These are phyloP conservation scores for Cytospora piceicola DNA, from an alignment of 2,329 filamentous ascomycete genomes.

Conservation along the genomic window DNA sequence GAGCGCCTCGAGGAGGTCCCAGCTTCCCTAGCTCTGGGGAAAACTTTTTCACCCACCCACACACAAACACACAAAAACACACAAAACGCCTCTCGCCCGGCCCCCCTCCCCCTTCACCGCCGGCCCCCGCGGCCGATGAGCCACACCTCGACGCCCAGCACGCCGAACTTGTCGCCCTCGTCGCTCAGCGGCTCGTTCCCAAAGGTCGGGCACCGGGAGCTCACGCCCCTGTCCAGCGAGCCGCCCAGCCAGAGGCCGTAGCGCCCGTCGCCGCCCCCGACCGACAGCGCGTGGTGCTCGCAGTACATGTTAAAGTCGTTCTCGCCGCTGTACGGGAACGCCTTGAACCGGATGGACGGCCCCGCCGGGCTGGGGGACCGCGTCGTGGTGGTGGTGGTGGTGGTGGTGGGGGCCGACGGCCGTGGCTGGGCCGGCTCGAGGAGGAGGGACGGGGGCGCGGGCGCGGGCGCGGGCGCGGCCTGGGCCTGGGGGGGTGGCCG, in stretches of 20 bases:
- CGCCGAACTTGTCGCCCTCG: slow-evolving; percentile 87
- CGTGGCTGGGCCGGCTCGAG: not conserved
- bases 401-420: slow-evolving; percentile 3
- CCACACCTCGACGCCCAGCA: slow-evolving; percentile 92
- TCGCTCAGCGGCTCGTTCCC: slow-evolving; percentile 94
- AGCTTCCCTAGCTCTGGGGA: slow-evolving; percentile 6
- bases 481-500: not conserved
- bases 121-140: slow-evolving; percentile 65
- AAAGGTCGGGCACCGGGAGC: slow-evolving; percentile 84
- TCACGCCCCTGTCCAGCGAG: slow-evolving; percentile 80
- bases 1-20: not conserved
- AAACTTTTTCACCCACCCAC: not conserved
- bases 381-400: no score
- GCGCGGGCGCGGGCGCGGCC: not conserved
- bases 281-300: slow-evolving; percentile 79
- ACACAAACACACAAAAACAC: no score
- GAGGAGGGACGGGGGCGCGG: not conserved
- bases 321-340: slow-evolving; percentile 91
- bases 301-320: slow-evolving; percentile 98
- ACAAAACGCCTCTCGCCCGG: not conserved
- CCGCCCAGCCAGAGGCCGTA: slow-evolving; percentile 95
- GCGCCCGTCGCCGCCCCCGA: slow-evolving; percentile 86
- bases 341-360: slow-evolving; percentile 89
- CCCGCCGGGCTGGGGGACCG: slow-evolving; percentile 48
- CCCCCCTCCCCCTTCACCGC: no score